phyloP scores from a whole-genome alignment of 768 basidiomycete species.

The Phaeolepiota aurea region DNA sequence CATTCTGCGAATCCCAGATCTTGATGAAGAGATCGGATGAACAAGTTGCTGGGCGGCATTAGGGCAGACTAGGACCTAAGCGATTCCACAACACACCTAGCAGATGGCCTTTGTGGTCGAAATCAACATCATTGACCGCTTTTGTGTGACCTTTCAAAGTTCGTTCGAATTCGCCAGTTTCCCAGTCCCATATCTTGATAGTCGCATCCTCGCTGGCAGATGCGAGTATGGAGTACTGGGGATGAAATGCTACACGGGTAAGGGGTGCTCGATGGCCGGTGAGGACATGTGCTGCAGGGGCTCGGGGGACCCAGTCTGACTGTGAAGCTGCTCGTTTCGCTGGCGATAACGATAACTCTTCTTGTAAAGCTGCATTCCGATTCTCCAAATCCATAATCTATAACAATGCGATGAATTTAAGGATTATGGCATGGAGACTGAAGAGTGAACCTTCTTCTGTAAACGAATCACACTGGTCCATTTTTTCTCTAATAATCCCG shows the following conservation, averaged over 20 bases:
- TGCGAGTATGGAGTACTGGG: slow-evolving; percentile 73
- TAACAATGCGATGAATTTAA: slow-evolving; percentile 1
- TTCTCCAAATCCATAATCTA: slow-evolving; percentile 96
- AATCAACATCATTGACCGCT: slow-evolving; percentile 80
- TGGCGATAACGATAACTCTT: slow-evolving; percentile 46
- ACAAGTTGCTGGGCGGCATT: slow-evolving; percentile 22
- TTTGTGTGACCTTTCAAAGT: slow-evolving; percentile 92
- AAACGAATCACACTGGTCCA: slow-evolving; percentile 95
- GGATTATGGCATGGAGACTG: not conserved
- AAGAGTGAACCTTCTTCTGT: slow-evolving; percentile 77
- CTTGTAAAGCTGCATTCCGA: slow-evolving; percentile 71
- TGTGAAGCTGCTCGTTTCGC: slow-evolving; percentile 52
- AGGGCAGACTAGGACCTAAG: not conserved
- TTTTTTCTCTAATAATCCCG: slow-evolving; percentile 91
- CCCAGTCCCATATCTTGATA: slow-evolving; percentile 96
- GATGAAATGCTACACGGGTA: slow-evolving; percentile 80
- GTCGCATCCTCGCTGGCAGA: slow-evolving; percentile 86
- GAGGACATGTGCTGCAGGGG: slow-evolving; percentile 72
- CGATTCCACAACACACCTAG: slow-evolving; percentile 44
- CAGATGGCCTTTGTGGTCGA: slow-evolving; percentile 76
- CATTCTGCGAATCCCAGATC: slow-evolving; percentile 85
- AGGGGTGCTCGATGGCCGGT: slow-evolving; percentile 71
- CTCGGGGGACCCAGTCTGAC: slow-evolving; percentile 83
- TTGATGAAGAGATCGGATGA: slow-evolving; percentile 89
- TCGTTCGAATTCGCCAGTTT: slow-evolving; percentile 87